Percentiles rank a stretch among this genome's conserved stretches.
Evolutionary conservation across 352 stramenopile species (phyloP).

Genomic region (Phytophthora ohioensis): DNA sequence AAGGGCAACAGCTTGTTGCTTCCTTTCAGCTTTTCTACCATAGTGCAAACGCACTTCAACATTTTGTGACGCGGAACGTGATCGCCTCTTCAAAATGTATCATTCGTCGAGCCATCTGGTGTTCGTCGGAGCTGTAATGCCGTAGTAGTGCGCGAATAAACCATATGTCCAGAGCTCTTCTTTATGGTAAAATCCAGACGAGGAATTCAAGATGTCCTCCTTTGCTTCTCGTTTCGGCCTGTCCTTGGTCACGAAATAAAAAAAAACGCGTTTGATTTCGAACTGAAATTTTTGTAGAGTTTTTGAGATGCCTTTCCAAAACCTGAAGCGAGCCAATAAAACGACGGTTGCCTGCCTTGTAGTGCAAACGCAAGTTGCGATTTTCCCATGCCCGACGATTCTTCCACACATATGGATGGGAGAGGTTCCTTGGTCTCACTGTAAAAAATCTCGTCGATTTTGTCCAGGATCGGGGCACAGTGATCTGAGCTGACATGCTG

Average conservation of each 20-base stretch:
- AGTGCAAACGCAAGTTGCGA: background rate
- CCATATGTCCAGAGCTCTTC: background rate
- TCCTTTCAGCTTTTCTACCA: too few species aligned
- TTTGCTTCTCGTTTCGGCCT: background rate
- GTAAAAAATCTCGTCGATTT: background rate
- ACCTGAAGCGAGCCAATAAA: background rate
- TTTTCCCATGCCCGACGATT: background rate
- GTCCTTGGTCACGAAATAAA: background rate
- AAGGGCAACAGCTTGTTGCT: conserved; percentile 1
- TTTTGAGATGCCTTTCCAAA: background rate
- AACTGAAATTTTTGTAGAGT: background rate
- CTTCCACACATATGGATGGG: conserved; percentile 3
- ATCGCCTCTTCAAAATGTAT: background rate
- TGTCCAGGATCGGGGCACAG: background rate
- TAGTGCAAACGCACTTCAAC: too few species aligned
- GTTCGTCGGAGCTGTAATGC: too few species aligned
- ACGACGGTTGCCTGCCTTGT: background rate
- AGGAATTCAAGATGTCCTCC: background rate
- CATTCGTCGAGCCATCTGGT: background rate
- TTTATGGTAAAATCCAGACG: background rate
- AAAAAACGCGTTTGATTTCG: background rate
- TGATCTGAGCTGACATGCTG: background rate
- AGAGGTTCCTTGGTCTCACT: background rate
- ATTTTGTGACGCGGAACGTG: background rate
- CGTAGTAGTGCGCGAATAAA: background rate